Conservation (phyloP, 2,329 filamentous ascomycete species). For the Fusarium tuaranense region DNA sequence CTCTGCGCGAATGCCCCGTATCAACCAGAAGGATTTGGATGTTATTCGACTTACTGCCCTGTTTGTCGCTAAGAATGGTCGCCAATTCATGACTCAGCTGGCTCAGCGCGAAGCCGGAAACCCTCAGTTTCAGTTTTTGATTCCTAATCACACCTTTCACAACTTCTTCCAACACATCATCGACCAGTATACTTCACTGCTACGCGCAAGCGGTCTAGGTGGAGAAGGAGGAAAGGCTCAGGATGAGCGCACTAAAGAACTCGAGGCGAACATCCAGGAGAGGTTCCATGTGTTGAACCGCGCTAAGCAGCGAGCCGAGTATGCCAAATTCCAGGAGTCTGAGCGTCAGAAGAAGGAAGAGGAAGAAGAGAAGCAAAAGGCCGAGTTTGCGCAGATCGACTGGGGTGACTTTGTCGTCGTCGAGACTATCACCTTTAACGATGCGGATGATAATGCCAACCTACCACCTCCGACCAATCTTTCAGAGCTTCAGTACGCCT, state of each 20-base stretch:
- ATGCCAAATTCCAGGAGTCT: constrained; percentile 83
- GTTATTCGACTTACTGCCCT: constrained; percentile 82
- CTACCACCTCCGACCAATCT: constrained; percentile 91
- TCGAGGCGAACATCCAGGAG: constrained; percentile 81
- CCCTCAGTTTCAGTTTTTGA: constrained; percentile 95
- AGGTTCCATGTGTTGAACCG: constrained; percentile 83
- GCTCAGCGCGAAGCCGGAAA: constrained; percentile 91
- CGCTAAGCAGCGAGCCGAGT: constrained; percentile 88
- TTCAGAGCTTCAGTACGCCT: constrained; percentile 92
- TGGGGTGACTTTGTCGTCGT: constrained; percentile 98
- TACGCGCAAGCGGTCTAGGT: constrained; percentile 76
- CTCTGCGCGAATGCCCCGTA: constrained; percentile 96
- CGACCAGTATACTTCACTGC: constrained; percentile 89
- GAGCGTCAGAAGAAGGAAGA: constrained; percentile 93
- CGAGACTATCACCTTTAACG: constrained; percentile 92
- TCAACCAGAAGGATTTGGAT: constrained; percentile 92
- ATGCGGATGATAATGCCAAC: constrained; percentile 86
- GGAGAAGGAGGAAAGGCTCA: constrained; percentile 76
- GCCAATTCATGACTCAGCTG: constrained; percentile 89
- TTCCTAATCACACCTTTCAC: constrained; percentile 94
- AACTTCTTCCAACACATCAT: constrained; percentile 94
- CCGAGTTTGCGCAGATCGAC: constrained; percentile 86
- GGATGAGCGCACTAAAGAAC: constrained; percentile 76
- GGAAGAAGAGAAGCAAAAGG: constrained; percentile 83
- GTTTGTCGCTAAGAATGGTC: constrained; percentile 92